A percentile compares a stretch with the other conserved stretches of the same genome.
Conservation (phyloP, 805 yeast species). For the Saturnispora dispora region DNA sequence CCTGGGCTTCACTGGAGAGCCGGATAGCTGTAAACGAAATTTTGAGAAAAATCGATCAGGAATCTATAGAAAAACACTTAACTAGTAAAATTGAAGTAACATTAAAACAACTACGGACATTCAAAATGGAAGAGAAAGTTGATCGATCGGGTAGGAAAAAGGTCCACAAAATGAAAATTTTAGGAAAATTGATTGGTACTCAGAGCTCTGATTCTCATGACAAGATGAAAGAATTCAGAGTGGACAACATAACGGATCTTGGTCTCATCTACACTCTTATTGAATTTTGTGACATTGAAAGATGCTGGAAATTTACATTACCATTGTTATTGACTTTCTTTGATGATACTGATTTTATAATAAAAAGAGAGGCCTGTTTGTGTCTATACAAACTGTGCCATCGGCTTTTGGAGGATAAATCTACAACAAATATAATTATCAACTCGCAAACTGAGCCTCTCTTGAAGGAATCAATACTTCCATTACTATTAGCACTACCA, state of each 20-base stretch:
- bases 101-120: background rate
- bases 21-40: background rate
- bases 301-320: conserved; percentile 21
- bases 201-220: conserved; percentile 12
- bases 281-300: conserved; percentile 10
- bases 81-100: background rate
- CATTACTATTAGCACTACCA: conserved; percentile 25
- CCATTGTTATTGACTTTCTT: conserved; percentile 22
- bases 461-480: conserved; percentile 19
- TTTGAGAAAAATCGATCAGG: background rate
- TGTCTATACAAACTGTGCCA: conserved; percentile 6
- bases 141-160: conserved; percentile 6
- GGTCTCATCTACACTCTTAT: conserved; percentile 7
- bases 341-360: conserved; percentile 23
- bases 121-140: conserved; percentile 1
- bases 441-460: conserved; percentile 19
- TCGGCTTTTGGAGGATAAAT: conserved; percentile 1
- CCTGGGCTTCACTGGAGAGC: conserved; percentile 1
- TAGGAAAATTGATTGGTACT: conserved; percentile 10
- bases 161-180: conserved; percentile 5
- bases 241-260: conserved; percentile 7
- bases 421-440: conserved; percentile 14
- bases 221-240: conserved; percentile 16
- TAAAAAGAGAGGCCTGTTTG: conserved; percentile 19
- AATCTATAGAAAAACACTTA: background rate